phyloP scores from a whole-genome alignment of 129 eudicot genomes.

The sunflower (Helianthus annuus) region HanXRQr2.0-SUNRISE NC_035440.2:5840223-5840722 shows the following conservation, averaged over 20 bases:
- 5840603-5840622: slow-evolving; percentile 93
- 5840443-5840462: background rate
- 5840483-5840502: slow-evolving; percentile 93
- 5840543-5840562: slow-evolving; percentile 54
- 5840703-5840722: slow-evolving; percentile 77
- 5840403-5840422: background rate
- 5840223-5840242: no score
- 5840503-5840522: slow-evolving; percentile 90
- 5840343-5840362: no score
- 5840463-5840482: slow-evolving; percentile 31
- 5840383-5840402: no score
- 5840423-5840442: background rate
- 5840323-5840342: background rate
- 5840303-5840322: no score
- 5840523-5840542: slow-evolving; percentile 86
- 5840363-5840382: no score
- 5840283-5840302: no score
- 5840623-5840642: slow-evolving; percentile 51
- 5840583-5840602: slow-evolving; percentile 99
- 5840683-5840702: slow-evolving; percentile 6
- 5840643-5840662: slow-evolving; percentile 42
- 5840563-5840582: slow-evolving; percentile 80
- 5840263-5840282: no score
- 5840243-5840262: no score
- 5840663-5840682: slow-evolving; percentile 24